Conservation (phyloP, 2,329 filamentous ascomycete species). For the Pyrenophora teres region DNA sequence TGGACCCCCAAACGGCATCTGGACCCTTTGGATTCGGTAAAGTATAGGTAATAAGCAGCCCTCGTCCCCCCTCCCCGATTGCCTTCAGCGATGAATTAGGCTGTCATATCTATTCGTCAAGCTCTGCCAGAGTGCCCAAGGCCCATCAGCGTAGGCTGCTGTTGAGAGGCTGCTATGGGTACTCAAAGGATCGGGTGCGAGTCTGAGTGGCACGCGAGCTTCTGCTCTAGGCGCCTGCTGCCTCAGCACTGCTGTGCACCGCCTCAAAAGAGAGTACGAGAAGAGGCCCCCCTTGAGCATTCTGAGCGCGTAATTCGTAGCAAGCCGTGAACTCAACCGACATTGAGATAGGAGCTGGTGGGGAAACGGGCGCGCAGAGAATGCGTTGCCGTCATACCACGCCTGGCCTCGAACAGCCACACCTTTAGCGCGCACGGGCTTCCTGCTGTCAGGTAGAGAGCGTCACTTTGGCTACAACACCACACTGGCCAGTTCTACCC, state of each 20-base stretch:
- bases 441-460: conserved; percentile 14
- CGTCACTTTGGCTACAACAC: conserved; percentile 26
- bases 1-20: conserved; percentile 4
- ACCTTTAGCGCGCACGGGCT: conserved; percentile 12
- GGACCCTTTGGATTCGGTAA: conserved; percentile 1
- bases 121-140: background rate
- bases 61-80: background rate
- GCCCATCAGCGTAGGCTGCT: background rate
- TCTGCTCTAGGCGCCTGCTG: conserved; percentile 14
- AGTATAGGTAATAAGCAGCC: background rate
- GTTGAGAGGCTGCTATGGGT: conserved; percentile 4
- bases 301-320: conserved; percentile 9
- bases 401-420: conserved; percentile 18
- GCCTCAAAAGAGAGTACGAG: conserved; percentile 1
- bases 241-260: conserved; percentile 17
- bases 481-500: conserved; percentile 22
- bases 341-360: conserved; percentile 10
- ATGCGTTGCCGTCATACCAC: conserved; percentile 23
- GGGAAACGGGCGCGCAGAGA: conserved; percentile 21
- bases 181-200: background rate
- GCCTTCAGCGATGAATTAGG: background rate
- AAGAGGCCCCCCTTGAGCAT: background rate
- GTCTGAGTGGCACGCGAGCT: conserved; percentile 32
- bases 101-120: background rate
- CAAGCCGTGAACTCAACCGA: conserved; percentile 1